phyloP scores from a whole-genome alignment of 2,329 filamentous ascomycete species.

The Alternaria metachromatica region DNA sequence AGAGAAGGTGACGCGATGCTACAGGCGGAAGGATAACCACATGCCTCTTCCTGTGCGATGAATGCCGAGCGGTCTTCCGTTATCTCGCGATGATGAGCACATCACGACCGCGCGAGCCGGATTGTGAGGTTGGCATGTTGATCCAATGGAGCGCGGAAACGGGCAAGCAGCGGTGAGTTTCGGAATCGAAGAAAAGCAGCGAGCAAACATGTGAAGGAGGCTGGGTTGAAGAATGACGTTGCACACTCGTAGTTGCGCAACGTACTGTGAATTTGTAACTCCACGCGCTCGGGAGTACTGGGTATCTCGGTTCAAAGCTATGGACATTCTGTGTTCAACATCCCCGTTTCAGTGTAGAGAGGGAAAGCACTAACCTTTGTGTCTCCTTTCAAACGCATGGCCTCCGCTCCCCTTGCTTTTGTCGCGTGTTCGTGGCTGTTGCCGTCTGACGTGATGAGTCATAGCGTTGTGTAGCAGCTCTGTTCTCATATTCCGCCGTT shows the following conservation, averaged over 20 bases:
- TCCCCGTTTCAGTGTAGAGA: slow-evolving; percentile 9
- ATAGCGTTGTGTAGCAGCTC: neutral
- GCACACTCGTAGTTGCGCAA: slow-evolving; percentile 1
- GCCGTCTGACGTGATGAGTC: neutral
- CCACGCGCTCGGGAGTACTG: slow-evolving; percentile 15
- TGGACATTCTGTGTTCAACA: slow-evolving; percentile 19
- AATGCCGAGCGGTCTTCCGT: slow-evolving; percentile 2
- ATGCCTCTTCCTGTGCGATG: slow-evolving; percentile 26
- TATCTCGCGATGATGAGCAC: slow-evolving; percentile 9
- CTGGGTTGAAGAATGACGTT: neutral
- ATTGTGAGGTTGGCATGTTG: neutral
- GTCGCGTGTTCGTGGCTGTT: neutral
- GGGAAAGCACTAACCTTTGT: slow-evolving; percentile 19
- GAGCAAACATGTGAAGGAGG: neutral
- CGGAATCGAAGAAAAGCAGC: slow-evolving; percentile 1
- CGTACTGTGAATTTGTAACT: slow-evolving; percentile 12
- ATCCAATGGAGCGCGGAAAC: slow-evolving; percentile 2
- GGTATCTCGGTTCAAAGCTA: slow-evolving; percentile 27
- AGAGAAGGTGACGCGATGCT: slow-evolving; percentile 14
- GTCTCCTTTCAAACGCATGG: slow-evolving; percentile 8
- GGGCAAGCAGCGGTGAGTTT: slow-evolving; percentile 3
- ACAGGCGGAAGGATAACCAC: slow-evolving; percentile 22
- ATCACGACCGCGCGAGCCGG: neutral
- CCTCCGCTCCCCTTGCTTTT: slow-evolving; percentile 1
- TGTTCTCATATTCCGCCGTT: slow-evolving; percentile 41